These are phyloP conservation scores for Cyamopsis tetragonoloba DNA, from an alignment of 306 rosid species.

Conservation along the genomic window DNA sequence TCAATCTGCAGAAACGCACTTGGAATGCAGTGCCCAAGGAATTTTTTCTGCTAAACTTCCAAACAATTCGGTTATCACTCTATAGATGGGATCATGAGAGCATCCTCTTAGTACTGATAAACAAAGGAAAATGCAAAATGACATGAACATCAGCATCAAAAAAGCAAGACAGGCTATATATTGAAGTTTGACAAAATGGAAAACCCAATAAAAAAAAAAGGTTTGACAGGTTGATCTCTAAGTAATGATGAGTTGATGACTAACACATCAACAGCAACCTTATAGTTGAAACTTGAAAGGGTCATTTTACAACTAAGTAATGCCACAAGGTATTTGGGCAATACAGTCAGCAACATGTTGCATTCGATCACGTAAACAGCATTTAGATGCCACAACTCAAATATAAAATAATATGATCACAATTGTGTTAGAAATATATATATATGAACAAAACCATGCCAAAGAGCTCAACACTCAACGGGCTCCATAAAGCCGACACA, in stretches of 20 bases:
- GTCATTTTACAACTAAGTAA: conserved; percentile 24
- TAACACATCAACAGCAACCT: neutral
- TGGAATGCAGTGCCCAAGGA: too few species aligned
- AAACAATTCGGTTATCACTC: too few species aligned
- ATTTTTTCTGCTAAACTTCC: too few species aligned
- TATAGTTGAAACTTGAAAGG: neutral
- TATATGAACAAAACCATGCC: conserved; percentile 41
- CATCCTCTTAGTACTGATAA: neutral
- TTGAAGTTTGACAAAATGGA: neutral
- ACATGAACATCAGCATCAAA: neutral
- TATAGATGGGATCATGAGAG: too few species aligned
- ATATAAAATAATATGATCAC: conserved; percentile 22
- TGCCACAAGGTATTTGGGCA: conserved; percentile 24
- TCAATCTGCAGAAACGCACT: too few species aligned
- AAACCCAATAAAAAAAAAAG: neutral
- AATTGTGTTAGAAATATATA: conserved; percentile 19
- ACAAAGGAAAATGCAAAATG: too few species aligned
- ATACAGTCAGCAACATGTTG: conserved; percentile 21
- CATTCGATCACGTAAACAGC: neutral
- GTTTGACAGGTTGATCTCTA: neutral
- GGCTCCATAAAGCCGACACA: conserved; percentile 26
- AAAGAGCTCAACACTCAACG: conserved; percentile 26
- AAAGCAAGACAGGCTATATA: neutral
- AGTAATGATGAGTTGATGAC: too few species aligned
- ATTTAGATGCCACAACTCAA: neutral